phyloP scores from a whole-genome alignment of 2,329 filamentous ascomycete species.

The Pseudogymnoascus sp. region DNA sequence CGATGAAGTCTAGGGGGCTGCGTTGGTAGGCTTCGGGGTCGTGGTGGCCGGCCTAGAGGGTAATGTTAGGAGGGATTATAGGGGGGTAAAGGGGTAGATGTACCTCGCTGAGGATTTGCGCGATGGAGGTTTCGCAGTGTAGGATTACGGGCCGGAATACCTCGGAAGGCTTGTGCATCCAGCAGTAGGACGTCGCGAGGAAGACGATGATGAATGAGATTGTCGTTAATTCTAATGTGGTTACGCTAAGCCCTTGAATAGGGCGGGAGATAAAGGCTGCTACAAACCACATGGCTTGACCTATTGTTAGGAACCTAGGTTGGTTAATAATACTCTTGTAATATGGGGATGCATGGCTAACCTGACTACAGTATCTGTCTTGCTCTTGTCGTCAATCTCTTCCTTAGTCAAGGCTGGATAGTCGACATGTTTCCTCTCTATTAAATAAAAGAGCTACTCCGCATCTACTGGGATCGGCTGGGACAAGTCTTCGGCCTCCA shows the following conservation, averaged over 20 bases:
- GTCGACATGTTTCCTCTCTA: conserved; percentile 24
- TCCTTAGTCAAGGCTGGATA: conserved; percentile 21
- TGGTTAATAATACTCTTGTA: conserved; percentile 15
- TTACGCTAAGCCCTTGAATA: conserved; percentile 15
- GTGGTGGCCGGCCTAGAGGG: background rate
- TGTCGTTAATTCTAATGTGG: conserved; percentile 20
- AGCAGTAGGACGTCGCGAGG: conserved; percentile 16
- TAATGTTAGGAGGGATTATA: background rate
- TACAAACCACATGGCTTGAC: conserved; percentile 22
- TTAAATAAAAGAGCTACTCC: conserved; percentile 28
- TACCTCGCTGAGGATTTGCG: conserved; percentile 14
- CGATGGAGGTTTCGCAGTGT: conserved; percentile 14
- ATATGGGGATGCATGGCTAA: background rate
- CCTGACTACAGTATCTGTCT: conserved; percentile 25
- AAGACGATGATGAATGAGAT: conserved; percentile 17
- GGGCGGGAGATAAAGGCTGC: conserved; percentile 15
- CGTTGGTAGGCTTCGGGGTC: conserved; percentile 20
- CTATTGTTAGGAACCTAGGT: conserved; percentile 17
- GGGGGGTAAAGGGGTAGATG: background rate
- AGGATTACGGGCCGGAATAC: conserved; percentile 13
- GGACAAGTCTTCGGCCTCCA: conserved; percentile 24
- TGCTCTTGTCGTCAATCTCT: conserved; percentile 27
- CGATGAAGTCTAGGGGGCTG: conserved; percentile 30
- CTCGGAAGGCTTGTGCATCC: conserved; percentile 19
- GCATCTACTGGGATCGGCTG: conserved; percentile 30